Evolutionary conservation across 169 alveolate genomes (phyloP).

Genomic region (Cardiosporidium cionae): DNA sequence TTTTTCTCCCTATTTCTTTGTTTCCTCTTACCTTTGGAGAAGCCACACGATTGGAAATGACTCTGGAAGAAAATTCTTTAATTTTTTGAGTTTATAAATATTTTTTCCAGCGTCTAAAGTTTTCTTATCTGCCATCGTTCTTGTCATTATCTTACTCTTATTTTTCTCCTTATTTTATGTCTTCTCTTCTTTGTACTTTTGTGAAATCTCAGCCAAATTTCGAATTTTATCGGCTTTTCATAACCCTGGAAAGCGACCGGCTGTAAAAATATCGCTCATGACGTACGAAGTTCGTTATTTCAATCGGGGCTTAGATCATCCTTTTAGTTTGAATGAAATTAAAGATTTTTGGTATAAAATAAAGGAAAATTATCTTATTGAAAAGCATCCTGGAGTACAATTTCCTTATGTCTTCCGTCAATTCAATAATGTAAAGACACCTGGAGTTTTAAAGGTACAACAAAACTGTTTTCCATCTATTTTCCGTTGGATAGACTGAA

Average conservation of each 20-base stretch:
- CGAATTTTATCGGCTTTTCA: constrained; percentile 72
- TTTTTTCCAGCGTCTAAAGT: no score
- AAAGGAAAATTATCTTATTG: constrained; percentile 60
- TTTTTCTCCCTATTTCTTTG: no score
- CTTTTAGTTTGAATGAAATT: constrained; percentile 66
- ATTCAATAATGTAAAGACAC: constrained; percentile 30
- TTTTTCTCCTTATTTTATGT: no score
- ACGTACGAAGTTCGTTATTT: constrained; percentile 71
- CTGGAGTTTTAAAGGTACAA: constrained; percentile 30
- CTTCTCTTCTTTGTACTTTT: no score
- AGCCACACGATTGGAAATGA: no score
- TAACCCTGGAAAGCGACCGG: constrained; percentile 76
- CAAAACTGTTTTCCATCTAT: no score
- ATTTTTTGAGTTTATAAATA: no score
- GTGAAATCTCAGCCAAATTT: constrained; percentile 45
- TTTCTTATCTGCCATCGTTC: no score
- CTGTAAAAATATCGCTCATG: constrained; percentile 59
- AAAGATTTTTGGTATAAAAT: constrained; percentile 69
- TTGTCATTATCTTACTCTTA: no score
- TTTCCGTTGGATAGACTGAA: no score
- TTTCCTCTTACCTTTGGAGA: no score
- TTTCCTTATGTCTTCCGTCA: constrained; percentile 77
- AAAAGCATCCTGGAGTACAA: constrained; percentile 62
- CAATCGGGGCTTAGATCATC: constrained; percentile 74
- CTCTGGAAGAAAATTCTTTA: no score